Evolutionary conservation across 192 early-diverging fungal species (phyloP).

Genomic region (Coemansia sp.): DNA sequence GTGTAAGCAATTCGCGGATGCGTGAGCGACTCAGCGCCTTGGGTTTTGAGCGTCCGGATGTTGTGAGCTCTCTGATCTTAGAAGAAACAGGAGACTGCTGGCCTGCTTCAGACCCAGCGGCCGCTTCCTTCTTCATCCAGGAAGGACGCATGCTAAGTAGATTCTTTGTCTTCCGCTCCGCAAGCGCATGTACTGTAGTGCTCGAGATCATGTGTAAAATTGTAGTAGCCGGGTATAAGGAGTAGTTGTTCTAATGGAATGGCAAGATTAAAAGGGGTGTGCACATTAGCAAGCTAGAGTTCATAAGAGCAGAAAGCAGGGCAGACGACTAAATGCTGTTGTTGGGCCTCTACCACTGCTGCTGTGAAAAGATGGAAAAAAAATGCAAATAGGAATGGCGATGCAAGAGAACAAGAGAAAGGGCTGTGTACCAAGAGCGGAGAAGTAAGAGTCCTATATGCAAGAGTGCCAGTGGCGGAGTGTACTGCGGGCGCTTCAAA

Average conservation of each 20-base stretch:
- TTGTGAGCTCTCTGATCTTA: conserved; percentile 39
- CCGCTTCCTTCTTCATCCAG: conserved; percentile 44
- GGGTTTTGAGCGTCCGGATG: conserved; percentile 23
- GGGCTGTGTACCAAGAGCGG: not conserved
- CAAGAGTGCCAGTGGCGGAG: not conserved
- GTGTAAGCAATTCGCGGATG: conserved; percentile 43
- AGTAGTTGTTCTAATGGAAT: not conserved
- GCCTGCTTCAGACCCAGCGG: conserved; percentile 8
- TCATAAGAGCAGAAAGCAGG: not conserved
- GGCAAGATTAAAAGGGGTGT: not conserved
- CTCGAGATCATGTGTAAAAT: conserved; percentile 32
- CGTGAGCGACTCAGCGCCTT: conserved; percentile 49
- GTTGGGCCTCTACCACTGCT: not conserved
- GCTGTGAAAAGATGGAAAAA: not conserved
- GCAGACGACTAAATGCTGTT: not conserved
- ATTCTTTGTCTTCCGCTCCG: conserved; percentile 48
- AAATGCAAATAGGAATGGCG: conserved; percentile 1
- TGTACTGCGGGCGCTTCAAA: not conserved
- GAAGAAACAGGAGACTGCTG: conserved; percentile 38
- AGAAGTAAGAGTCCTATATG: not conserved
- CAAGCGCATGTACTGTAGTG: conserved; percentile 35
- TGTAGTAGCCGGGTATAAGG: not conserved
- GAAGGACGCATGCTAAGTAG: conserved; percentile 48
- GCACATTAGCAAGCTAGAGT: not conserved
- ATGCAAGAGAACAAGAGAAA: not conserved